A percentile compares a stretch with the other conserved stretches of the same genome.
phyloP scores from a whole-genome alignment of 148 eudicot species.

The Polygonum aviculare region DNA sequence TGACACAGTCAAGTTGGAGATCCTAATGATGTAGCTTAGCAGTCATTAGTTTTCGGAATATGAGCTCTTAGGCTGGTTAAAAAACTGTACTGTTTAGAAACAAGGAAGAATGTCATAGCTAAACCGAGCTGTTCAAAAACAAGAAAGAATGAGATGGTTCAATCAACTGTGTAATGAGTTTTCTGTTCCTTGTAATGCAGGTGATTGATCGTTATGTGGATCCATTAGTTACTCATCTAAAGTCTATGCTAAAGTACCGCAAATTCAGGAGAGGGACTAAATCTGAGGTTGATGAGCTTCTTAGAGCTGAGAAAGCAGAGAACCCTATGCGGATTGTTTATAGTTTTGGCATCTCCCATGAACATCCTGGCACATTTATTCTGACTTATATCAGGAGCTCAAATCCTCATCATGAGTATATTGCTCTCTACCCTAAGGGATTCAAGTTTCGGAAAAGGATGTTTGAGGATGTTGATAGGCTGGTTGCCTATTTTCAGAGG shows the following conservation, averaged over 20 bases:
- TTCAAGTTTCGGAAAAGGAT: slow-evolving; percentile 81
- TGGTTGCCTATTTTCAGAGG: slow-evolving; percentile 73
- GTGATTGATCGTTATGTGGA: slow-evolving; percentile 98
- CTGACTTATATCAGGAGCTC: slow-evolving; percentile 78
- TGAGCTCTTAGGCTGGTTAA: not conserved
- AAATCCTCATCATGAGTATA: slow-evolving; percentile 90
- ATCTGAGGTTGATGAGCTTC: slow-evolving; percentile 86
- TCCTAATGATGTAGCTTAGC: not conserved
- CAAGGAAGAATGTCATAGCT: not conserved
- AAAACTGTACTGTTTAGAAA: not conserved
- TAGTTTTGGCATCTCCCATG: slow-evolving; percentile 91
- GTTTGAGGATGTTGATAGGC: slow-evolving; percentile 80
- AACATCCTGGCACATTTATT: slow-evolving; percentile 90
- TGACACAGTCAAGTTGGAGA: not conserved
- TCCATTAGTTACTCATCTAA: slow-evolving; percentile 79
- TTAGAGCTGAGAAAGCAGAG: slow-evolving; percentile 57
- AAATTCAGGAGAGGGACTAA: slow-evolving; percentile 78
- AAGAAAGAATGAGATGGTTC: not conserved
- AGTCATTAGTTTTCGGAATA: not conserved
- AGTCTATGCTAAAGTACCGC: slow-evolving; percentile 73
- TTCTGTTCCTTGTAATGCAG: slow-evolving; percentile 25
- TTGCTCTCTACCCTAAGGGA: slow-evolving; percentile 89
- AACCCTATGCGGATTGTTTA: slow-evolving; percentile 73
- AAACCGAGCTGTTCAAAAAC: not conserved
- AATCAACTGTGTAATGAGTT: not conserved